phyloP scores from a whole-genome alignment of 257 asterid species.

The Forsythia viridissima region DNA sequence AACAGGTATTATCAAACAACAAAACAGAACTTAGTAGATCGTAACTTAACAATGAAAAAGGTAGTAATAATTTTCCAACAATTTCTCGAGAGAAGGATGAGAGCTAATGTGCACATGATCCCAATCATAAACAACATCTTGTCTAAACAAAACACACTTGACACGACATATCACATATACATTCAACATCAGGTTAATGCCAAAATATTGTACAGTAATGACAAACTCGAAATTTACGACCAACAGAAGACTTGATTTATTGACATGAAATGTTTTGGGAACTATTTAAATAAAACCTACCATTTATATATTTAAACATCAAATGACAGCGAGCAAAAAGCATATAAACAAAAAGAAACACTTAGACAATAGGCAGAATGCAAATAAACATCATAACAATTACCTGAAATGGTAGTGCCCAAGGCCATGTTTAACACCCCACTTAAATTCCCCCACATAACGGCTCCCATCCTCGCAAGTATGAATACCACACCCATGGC shows the following conservation, averaged over 20 bases:
- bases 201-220: not conserved
- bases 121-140: not conserved
- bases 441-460: constrained; percentile 82
- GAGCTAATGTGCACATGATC: not conserved
- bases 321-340: not conserved
- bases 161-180: not conserved
- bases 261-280: not conserved
- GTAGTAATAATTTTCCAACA: not conserved
- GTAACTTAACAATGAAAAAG: constrained; percentile 1
- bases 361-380: not conserved
- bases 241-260: not conserved
- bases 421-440: constrained; percentile 93
- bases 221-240: not conserved
- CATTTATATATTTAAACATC: not conserved
- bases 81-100: not conserved
- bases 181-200: constrained; percentile 2
- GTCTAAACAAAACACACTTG: constrained; percentile 6
- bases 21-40: not conserved
- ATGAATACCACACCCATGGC: constrained; percentile 88
- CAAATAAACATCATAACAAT: not conserved
- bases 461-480: constrained; percentile 90
- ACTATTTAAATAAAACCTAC: constrained; percentile 12
- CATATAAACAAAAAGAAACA: not conserved
- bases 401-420: constrained; percentile 96
- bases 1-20: not conserved